Evolutionary conservation across 2,329 filamentous ascomycete genomes (phyloP), one percentile per base, ranked within the genome.

Genomic region (Neocucurbitaria cava): DNA sequence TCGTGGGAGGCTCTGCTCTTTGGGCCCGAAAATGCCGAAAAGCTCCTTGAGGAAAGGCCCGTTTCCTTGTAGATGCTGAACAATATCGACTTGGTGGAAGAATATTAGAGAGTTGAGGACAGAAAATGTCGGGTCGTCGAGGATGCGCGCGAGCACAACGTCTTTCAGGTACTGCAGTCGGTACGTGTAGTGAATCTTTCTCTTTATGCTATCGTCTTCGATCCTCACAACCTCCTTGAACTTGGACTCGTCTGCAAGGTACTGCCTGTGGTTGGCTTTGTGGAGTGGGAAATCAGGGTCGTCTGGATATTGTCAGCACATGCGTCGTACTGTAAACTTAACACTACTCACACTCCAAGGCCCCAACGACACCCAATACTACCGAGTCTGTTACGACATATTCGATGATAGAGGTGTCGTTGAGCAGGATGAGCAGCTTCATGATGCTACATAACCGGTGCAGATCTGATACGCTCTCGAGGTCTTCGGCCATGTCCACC

Each of bases 21-120:
- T 81, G 0, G 86, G 80, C 18, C 83, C 85, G 70, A 98, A 97
- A 58, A 98, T 92, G 49, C 85, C 84, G 73, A 98, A 99, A 3
- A 98, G 83, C 58, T 97, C 91, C 62, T 87, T 88, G 24, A 98
- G 79, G 69, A 96, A 97, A 1, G 79, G 78, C 0, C 81, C 81
- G 67, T 96, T 96, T 23, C 83, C 83, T 75, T 97, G 93, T n/a
- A 99, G 83, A 76, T 98, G 91, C 70, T 94, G 91, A 45, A 99
- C 89, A 71, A 99, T 97, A 71, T 98, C 95, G 66, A 98, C 93
- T 79, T 99, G 95, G 78, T 98, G 95, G 83, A 96, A 99, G 80
- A 97, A 99, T 64, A 99, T 99, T 66, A 98, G 85, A 46, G 92
- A 96, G 78, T 98, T 99, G 61, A 99, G 87, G 23, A 98, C 93